A percentile compares a stretch with the other conserved stretches of the same genome.
These are phyloP conservation scores for Pythium pyrilobum DNA, from an alignment of 352 stramenopile species.

Conservation along the genomic window DNA sequence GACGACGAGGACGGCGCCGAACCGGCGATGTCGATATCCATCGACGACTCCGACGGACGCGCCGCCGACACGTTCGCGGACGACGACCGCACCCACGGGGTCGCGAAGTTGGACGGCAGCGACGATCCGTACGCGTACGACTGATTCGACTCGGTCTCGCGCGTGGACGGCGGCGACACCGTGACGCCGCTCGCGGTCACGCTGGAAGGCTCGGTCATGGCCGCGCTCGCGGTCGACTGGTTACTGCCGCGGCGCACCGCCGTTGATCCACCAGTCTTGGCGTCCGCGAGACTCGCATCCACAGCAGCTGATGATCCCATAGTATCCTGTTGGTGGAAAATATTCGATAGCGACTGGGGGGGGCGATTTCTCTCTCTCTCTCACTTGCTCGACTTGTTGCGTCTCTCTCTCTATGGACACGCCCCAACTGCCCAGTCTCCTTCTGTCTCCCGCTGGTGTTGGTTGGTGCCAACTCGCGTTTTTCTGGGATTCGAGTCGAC, in stretches of 20 bases:
- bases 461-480: too few species aligned
- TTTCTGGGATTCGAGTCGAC: too few species aligned
- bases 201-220: conserved; percentile 14
- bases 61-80: neutral
- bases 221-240: conserved; percentile 17
- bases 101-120: conserved; percentile 6
- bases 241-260: conserved; percentile 12
- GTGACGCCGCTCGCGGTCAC: conserved; percentile 19
- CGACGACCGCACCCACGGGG: conserved; percentile 9
- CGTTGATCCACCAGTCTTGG: neutral
- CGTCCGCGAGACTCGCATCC: neutral
- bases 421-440: too few species aligned
- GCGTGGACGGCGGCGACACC: conserved; percentile 15
- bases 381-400: too few species aligned
- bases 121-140: conserved; percentile 5
- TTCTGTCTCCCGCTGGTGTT: too few species aligned
- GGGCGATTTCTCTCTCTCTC: too few species aligned
- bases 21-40: conserved; percentile 6
- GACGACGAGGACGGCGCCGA: conserved; percentile 19
- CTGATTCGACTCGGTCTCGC: conserved; percentile 1
- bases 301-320: conserved; percentile 11
- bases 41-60: neutral
- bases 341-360: too few species aligned
- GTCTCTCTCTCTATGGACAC: too few species aligned
- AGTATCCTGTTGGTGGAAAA: too few species aligned